Conservation (phyloP, 1,139 yeast genomes). For the Pneumocystis wakefieldiae region DNA sequence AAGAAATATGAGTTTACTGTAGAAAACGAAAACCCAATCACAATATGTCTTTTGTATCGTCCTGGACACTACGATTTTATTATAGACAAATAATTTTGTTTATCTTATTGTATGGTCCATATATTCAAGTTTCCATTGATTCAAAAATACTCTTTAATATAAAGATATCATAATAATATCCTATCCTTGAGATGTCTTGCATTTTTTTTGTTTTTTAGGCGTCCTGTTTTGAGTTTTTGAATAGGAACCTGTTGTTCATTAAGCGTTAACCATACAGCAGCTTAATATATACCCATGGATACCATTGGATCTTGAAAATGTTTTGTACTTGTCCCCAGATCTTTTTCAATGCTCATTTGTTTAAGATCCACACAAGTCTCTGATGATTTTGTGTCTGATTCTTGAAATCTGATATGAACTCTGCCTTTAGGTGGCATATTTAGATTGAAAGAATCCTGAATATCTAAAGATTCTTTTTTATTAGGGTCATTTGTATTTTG, state of each 20-base stretch:
- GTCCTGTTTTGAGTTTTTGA: not conserved
- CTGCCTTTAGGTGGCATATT: not conserved
- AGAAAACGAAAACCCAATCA: not conserved
- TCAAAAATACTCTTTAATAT: not conserved
- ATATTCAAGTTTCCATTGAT: not conserved
- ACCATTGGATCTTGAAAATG: not conserved
- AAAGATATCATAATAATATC: not conserved
- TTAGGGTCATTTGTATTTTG: not conserved
- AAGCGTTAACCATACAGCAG: not conserved
- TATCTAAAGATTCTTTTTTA: not conserved
- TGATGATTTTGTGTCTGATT: not conserved
- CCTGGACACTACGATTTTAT: conserved; percentile 18
- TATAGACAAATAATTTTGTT: not conserved
- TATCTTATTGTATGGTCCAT: not conserved
- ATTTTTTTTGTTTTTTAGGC: not conserved
- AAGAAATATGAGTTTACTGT: conserved; percentile 13
- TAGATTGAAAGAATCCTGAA: not conserved
- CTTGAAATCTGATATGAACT: not conserved
- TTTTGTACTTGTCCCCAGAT: not conserved
- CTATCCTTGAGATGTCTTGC: not conserved
- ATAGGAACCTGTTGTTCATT: not conserved
- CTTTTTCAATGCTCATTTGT: not conserved
- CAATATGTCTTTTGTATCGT: conserved; percentile 15
- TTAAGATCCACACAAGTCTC: not conserved
- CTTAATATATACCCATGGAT: not conserved